A percentile compares a stretch with the other conserved stretches of the same genome.
phyloP scores from a whole-genome alignment of 1,284 basidiomycete genomes.

The Termitomyces sp. region DNA sequence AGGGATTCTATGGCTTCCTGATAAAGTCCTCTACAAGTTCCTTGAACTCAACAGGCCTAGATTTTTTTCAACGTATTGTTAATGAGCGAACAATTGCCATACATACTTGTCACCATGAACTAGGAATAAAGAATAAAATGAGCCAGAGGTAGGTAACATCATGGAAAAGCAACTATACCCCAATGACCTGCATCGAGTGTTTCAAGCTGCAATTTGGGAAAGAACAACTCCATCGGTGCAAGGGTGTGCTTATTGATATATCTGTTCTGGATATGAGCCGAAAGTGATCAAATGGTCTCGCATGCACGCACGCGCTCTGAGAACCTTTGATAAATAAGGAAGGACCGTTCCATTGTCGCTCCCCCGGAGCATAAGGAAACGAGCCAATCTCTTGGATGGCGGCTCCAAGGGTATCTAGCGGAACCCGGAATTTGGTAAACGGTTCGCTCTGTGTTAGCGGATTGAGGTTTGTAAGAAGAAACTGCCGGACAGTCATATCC shows the following conservation, averaged over 20 bases:
- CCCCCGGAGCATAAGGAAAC: slow-evolving; percentile 66
- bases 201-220: slow-evolving; percentile 57
- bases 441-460: slow-evolving; percentile 28
- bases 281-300: not conserved
- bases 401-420: slow-evolving; percentile 59
- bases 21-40: slow-evolving; percentile 24
- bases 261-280: slow-evolving; percentile 27
- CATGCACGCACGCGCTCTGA: slow-evolving; percentile 58
- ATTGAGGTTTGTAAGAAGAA: slow-evolving; percentile 79
- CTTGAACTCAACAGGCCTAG: slow-evolving; percentile 23
- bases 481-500: slow-evolving; percentile 69
- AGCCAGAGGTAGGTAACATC: not conserved
- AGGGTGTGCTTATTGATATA: slow-evolving; percentile 71
- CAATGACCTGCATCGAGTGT: slow-evolving; percentile 62
- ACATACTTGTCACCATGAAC: slow-evolving; percentile 58
- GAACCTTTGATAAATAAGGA: slow-evolving; percentile 77
- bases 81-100: not conserved
- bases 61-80: not conserved
- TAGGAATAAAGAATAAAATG: slow-evolving; percentile 18
- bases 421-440: slow-evolving; percentile 63
- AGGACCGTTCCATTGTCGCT: slow-evolving; percentile 54
- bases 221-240: slow-evolving; percentile 55
- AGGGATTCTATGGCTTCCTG: not conserved
- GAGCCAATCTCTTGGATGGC: slow-evolving; percentile 65
- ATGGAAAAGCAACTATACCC: slow-evolving; percentile 38